A percentile compares a stretch with the other conserved stretches of the same genome.
These are phyloP conservation scores for Aspergillus fumigatiaffinis DNA, from an alignment of 2,329 filamentous ascomycete species.

Conservation along the genomic window DNA sequence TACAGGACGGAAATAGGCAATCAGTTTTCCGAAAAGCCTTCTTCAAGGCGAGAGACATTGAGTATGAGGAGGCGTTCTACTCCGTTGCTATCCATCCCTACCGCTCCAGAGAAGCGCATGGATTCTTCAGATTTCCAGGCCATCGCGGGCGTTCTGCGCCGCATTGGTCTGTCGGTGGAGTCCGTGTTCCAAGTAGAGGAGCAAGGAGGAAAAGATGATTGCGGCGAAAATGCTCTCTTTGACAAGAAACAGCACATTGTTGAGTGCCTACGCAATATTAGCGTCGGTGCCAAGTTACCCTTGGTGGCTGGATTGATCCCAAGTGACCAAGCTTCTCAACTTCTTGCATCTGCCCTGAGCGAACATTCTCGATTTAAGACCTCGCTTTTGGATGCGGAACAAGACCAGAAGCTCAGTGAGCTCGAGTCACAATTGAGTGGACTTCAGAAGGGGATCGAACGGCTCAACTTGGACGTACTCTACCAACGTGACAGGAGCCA, in stretches of 20 bases:
- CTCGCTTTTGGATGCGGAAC: conserved; percentile 25
- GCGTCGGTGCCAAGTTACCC: conserved; percentile 27
- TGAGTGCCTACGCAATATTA: conserved; percentile 25
- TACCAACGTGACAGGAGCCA: conserved; percentile 28
- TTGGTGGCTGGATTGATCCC: conserved; percentile 26
- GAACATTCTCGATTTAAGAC: conserved; percentile 25
- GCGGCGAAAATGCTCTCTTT: conserved; percentile 18
- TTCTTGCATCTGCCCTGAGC: conserved; percentile 29
- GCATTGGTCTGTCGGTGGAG: conserved; percentile 28
- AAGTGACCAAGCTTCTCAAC: conserved; percentile 30
- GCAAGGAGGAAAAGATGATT: conserved; percentile 14
- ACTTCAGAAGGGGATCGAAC: conserved; percentile 31
- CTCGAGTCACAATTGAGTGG: conserved; percentile 29
- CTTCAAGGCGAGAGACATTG: conserved; percentile 24
- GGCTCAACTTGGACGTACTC: conserved; percentile 31
- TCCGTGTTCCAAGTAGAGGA: conserved; percentile 22
- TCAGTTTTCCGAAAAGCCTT: conserved; percentile 16
- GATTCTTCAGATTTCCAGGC: conserved; percentile 18
- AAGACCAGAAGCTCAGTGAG: conserved; percentile 23
- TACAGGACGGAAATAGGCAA: conserved; percentile 30
- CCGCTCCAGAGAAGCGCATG: conserved; percentile 11
- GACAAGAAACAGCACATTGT: conserved; percentile 29
- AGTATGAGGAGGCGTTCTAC: conserved; percentile 20
- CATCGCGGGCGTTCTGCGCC: conserved; percentile 31
- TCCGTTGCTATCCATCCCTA: conserved; percentile 16